phyloP scores from a whole-genome alignment of 2,329 filamentous ascomycete genomes.

The Blastomyces gilchristii region DNA sequence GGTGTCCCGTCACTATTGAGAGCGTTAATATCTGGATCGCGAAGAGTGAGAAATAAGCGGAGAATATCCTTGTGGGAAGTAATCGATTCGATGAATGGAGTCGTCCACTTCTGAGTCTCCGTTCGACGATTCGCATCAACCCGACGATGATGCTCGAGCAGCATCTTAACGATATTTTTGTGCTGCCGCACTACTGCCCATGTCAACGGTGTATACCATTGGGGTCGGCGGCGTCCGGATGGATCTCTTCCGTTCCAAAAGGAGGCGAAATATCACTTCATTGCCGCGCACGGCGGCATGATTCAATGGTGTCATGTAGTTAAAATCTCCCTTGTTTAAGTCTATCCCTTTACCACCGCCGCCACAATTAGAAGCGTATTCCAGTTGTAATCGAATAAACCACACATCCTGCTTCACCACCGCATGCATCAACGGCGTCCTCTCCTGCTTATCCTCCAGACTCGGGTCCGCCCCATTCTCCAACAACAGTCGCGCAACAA shows the following conservation, averaged over 20 bases:
- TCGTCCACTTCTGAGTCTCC: neutral
- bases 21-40: neutral
- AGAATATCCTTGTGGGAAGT: neutral
- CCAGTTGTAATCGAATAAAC: neutral
- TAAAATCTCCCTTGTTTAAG: neutral
- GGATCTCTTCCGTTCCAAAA: constrained; percentile 7
- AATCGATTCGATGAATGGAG: neutral
- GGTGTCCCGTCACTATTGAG: neutral
- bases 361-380: neutral
- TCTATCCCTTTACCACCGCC: neutral
- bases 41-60: neutral
- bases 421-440: neutral
- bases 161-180: neutral
- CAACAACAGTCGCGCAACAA: neutral
- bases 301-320: constrained; percentile 4
- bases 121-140: neutral
- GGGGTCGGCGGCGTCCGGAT: neutral
- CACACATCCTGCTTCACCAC: neutral
- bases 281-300: constrained; percentile 8
- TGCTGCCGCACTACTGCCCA: neutral
- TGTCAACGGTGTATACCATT: neutral
- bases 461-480: neutral
- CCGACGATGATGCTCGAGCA: neutral
- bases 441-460: neutral
- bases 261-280: constrained; percentile 4